phyloP scores from a whole-genome alignment of 192 early-diverging fungal species.

The Gonapodya prolifera region DNA sequence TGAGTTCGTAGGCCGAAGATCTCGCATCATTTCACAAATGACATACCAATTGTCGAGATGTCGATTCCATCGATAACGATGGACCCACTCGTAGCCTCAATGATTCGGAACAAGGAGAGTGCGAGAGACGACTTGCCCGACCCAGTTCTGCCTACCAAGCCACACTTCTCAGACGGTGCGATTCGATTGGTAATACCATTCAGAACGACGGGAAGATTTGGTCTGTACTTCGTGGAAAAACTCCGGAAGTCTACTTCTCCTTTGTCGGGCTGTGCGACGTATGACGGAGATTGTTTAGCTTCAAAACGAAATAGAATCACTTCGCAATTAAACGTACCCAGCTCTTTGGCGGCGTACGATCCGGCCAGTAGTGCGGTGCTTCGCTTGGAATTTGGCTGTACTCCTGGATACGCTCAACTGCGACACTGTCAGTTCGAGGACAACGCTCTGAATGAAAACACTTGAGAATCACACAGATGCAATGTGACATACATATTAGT shows the following conservation, averaged over 20 bases:
- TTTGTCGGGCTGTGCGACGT: background rate
- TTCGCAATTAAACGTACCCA: slow-evolving; percentile 17
- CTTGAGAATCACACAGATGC: too few species aligned
- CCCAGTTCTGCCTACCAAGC: slow-evolving; percentile 43
- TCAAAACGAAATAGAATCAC: slow-evolving; percentile 14
- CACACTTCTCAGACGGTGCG: slow-evolving; percentile 17
- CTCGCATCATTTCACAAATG: too few species aligned
- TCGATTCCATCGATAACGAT: slow-evolving; percentile 30
- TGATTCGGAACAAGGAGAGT: slow-evolving; percentile 12
- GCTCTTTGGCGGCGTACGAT: background rate
- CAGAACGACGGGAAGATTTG: background rate
- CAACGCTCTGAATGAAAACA: background rate
- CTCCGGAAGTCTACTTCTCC: slow-evolving; percentile 9
- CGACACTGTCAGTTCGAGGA: background rate
- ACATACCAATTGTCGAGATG: slow-evolving; percentile 3
- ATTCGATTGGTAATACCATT: slow-evolving; percentile 15
- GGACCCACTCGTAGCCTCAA: slow-evolving; percentile 40
- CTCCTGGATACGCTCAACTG: slow-evolving; percentile 2
- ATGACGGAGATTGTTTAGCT: background rate
- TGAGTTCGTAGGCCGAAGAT: too few species aligned
- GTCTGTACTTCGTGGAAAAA: slow-evolving; percentile 10
- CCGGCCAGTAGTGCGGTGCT: background rate
- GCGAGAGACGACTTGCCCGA: slow-evolving; percentile 34
- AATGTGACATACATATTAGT: background rate
- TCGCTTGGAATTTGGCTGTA: background rate